phyloP scores from a whole-genome alignment of 2,329 filamentous ascomycete species.

The Epichloe glyceriae region DNA sequence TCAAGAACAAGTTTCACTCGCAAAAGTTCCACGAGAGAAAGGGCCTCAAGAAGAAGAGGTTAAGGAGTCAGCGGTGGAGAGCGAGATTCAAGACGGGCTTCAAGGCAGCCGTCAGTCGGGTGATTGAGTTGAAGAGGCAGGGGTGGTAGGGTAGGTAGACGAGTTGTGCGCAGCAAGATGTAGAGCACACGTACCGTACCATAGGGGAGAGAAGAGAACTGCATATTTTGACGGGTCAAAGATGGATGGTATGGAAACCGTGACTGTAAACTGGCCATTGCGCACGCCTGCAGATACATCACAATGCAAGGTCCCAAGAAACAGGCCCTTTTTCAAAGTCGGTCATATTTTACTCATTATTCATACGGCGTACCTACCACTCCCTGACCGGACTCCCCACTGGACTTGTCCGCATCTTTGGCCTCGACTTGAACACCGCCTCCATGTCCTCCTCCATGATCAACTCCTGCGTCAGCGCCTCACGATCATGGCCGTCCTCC shows the following conservation, averaged over 20 bases:
- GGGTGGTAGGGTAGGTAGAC: too few species aligned
- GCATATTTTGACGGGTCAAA: neutral
- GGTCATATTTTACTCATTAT: neutral
- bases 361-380: slow-evolving; percentile 9
- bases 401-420: slow-evolving; percentile 68
- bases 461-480: slow-evolving; percentile 52
- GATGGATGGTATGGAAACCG: neutral
- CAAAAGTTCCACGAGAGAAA: slow-evolving; percentile 65
- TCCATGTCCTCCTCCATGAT: slow-evolving; percentile 65
- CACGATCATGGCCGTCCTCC: slow-evolving; percentile 23
- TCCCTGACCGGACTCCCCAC: slow-evolving; percentile 34
- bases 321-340: neutral
- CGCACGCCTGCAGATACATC: too few species aligned
- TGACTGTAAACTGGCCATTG: neutral
- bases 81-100: slow-evolving; percentile 57
- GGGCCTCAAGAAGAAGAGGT: slow-evolving; percentile 65
- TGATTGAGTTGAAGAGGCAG: slow-evolving; percentile 58
- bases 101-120: slow-evolving; percentile 47
- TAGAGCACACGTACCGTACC: neutral
- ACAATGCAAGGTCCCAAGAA: neutral
- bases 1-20: slow-evolving; percentile 38
- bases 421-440: slow-evolving; percentile 73
- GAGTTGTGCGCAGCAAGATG: neutral
- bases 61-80: slow-evolving; percentile 57
- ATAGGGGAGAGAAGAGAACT: neutral